Evolutionary conservation across 306 rosid genomes (phyloP), one percentile per base, ranked within the genome.

Genomic region (Cajanus cajan): DNA sequence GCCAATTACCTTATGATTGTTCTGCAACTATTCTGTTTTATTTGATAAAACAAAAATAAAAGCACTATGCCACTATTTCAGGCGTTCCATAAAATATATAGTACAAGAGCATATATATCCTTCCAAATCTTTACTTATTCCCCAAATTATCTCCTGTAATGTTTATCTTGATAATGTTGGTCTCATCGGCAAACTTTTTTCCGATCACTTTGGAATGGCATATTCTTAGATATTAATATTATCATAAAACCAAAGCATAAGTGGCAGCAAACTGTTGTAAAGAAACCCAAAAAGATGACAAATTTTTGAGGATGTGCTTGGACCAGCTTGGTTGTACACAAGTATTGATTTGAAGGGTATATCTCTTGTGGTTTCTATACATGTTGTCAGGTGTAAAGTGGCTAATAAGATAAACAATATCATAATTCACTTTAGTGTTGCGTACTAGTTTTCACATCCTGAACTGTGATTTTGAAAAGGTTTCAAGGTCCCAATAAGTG

Each of bases 91-190:
- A 24, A 44, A 82, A 24, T 6, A 80, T n/a, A 28, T 28, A 28
- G 2, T 65, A 12, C 44, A 41, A 22, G 25, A 39, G 34, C 62
- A 10, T 48, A 61, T 70, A 10, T 48, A 61, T 70, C 61, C 59
- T 18, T 61, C 61, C 15, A 69, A n/a, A 55, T 39, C 34, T 73
- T 11, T 25, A 59, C n/a, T 28, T 51, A 43, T 25, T 13, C 21
- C 34, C 37, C 59, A 2, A 43, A 68, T 78, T 37, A 45, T 55
- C 41, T 63, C 6, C 58, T n/a, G 16, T 19, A 34, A 36, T 78
- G 24, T 34, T 8, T 52, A 78, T 82, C 72, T 68, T 68, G 66
- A 33, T 39, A 71, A 68, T 36, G 81, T 57, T 81, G 71, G 33
- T 57, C 36, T 59, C 9, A 1, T 62, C 8, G 51, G 19, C 47